Evolutionary conservation across 2,329 filamentous ascomycete species (phyloP), one percentile per base, ranked within the genome.

Genomic region (Botryotinia narcissicola): DNA sequence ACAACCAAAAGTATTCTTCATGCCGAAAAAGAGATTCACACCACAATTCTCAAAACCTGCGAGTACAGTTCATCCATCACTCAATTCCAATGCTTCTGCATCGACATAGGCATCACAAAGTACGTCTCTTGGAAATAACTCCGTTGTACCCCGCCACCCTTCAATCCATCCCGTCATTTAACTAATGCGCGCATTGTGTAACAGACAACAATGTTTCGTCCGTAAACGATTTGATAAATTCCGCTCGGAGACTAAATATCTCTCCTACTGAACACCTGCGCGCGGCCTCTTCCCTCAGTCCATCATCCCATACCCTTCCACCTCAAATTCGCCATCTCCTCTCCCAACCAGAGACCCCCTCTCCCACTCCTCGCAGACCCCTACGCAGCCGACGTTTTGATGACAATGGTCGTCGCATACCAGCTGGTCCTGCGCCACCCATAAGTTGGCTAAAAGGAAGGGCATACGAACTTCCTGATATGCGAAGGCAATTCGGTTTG

Each of bases 11-110:
- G 12, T 22, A 51, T 74, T 73, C 74, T 77, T 75, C 64, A 91
- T 91, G 89, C 87, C 89, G 82, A 91, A 90, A 84, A 91, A 90
- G 85, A 85, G 87, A 81, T 86, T 87, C 73, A 84, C 86, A 77
- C 78, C 82, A 78, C 84, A 84, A 79, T 88, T 87, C 78, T 87
- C 88, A 76, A 91, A 90, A 81, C 88, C 88, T 77, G 85, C 83
- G 78, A 86, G 86, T 75, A 87, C 87, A 77, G 85, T 85, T 44
- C 85, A 87, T 76, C 84, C 86, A 72, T 85, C 85, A 74, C 81
- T 87, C 72, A 82, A 81, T 75, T 82, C 37, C 40, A 69, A 44
- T 59, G 66, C 66, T 32, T 57, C 83, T 71, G 83, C 80, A 40
- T 80, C 75, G 71, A 75, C 82, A 48, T 76, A 75, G n/a, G 76